Conservation (phyloP, 352 stramenopile species). For the Phytopythium aichiense region DNA sequence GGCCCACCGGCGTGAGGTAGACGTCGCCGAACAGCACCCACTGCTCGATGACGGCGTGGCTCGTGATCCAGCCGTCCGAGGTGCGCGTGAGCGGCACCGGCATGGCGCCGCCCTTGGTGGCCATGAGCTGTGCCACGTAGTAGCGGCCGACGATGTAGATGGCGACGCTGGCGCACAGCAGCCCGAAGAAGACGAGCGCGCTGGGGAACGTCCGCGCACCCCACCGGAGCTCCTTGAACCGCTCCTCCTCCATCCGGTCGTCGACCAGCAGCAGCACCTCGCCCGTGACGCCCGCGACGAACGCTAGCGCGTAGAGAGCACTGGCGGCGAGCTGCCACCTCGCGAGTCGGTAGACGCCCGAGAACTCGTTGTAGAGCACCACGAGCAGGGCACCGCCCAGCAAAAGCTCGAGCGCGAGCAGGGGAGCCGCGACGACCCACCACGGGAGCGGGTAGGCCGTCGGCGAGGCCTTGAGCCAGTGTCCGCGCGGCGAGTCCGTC, state of each 20-base stretch:
- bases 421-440: conserved; percentile 59
- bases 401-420: conserved; percentile 65
- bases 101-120: conserved; percentile 66
- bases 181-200: conserved; percentile 71
- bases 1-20: conserved; percentile 53
- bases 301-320: conserved; percentile 63
- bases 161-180: conserved; percentile 63
- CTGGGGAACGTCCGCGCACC: conserved; percentile 71
- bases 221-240: conserved; percentile 64
- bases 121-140: conserved; percentile 81
- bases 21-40: conserved; percentile 84
- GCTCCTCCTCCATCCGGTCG: conserved; percentile 3
- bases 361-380: conserved; percentile 78
- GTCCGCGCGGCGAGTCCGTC: conserved; percentile 48
- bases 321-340: conserved; percentile 69
- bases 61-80: conserved; percentile 77
- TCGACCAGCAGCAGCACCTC: conserved; percentile 73
- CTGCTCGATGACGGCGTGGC: conserved; percentile 70
- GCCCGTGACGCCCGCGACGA: conserved; percentile 51
- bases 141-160: conserved; percentile 82
- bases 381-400: conserved; percentile 48
- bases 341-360: conserved; percentile 72
- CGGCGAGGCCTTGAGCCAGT: conserved; percentile 13
- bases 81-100: conserved; percentile 75
- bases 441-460: conserved; percentile 52